Percentiles rank a stretch among this genome's conserved stretches.
Conservation (phyloP, 1,284 basidiomycete species). For the Cryptococcus hybrid region DNA sequence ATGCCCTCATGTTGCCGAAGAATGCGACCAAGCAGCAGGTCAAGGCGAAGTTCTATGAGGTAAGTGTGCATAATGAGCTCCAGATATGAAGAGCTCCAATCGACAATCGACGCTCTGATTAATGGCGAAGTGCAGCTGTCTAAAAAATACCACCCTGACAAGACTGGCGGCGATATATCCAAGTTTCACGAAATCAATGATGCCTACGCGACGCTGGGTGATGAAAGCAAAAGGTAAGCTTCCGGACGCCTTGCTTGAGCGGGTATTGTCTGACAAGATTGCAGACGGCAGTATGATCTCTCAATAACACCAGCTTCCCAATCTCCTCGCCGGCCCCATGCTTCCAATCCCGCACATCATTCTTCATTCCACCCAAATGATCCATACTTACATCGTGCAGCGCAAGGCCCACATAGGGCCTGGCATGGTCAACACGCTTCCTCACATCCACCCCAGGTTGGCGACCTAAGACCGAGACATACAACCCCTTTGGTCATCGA, state of each 20-base stretch:
- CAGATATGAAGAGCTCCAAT: constrained; percentile 10
- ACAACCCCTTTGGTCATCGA: constrained; percentile 25
- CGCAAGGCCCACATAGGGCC: constrained; percentile 25
- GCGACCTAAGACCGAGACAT: constrained; percentile 9
- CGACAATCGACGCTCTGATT: not conserved
- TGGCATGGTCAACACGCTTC: constrained; percentile 14
- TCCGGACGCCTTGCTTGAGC: not conserved
- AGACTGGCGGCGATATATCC: constrained; percentile 36
- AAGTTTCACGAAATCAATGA: constrained; percentile 48
- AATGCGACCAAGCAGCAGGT: constrained; percentile 50
- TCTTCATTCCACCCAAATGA: constrained; percentile 15
- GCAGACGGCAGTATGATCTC: constrained; percentile 27
- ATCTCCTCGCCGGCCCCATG: not conserved
- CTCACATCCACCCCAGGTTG: not conserved
- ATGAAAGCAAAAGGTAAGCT: constrained; percentile 35
- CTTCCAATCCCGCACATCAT: not conserved
- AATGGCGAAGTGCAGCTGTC: constrained; percentile 38
- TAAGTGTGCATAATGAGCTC: constrained; percentile 18
- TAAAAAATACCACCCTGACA: constrained; percentile 51
- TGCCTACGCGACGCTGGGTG: constrained; percentile 45
- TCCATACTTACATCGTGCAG: constrained; percentile 16
- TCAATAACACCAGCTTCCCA: constrained; percentile 13
- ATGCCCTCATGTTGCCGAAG: constrained; percentile 37
- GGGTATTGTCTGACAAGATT: not conserved
- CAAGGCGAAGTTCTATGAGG: constrained; percentile 52